Evolutionary conservation across 148 eudicot genomes (phyloP).

Genomic region (Vaccinium myrtillus): DNA sequence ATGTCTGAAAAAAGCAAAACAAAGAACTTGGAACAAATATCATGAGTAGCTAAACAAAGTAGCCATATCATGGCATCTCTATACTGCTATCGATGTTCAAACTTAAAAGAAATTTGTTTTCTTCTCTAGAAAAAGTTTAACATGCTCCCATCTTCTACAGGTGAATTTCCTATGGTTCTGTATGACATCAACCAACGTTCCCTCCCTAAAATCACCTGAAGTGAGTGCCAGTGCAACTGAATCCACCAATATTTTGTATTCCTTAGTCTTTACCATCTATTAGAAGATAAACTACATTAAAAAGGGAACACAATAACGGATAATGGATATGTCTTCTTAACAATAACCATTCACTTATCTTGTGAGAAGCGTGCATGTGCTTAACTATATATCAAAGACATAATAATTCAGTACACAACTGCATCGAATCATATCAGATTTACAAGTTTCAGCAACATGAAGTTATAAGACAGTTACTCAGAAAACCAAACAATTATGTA

Average conservation of each 20-base stretch:
- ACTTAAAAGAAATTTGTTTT: not conserved
- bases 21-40: too few species aligned
- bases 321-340: too few species aligned
- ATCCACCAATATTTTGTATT: too few species aligned
- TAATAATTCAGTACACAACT: not conserved
- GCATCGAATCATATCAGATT: not conserved
- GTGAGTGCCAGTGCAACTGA: too few species aligned
- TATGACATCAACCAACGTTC: not conserved
- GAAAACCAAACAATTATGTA: not conserved
- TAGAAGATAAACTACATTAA: too few species aligned
- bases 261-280: too few species aligned
- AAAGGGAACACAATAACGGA: too few species aligned
- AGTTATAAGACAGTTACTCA: not conserved
- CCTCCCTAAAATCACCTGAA: not conserved
- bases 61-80: not conserved
- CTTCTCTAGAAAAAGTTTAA: too few species aligned
- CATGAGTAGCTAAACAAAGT: not conserved
- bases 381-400: not conserved
- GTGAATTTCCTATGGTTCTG: not conserved
- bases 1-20: not conserved
- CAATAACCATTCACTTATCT: too few species aligned
- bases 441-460: slow-evolving; percentile 3
- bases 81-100: not conserved
- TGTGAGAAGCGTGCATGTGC: not conserved
- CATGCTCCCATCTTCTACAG: too few species aligned